Evolutionary conservation across 768 basidiomycete genomes (phyloP).

Genomic region (Lyophyllum shimeji): DNA sequence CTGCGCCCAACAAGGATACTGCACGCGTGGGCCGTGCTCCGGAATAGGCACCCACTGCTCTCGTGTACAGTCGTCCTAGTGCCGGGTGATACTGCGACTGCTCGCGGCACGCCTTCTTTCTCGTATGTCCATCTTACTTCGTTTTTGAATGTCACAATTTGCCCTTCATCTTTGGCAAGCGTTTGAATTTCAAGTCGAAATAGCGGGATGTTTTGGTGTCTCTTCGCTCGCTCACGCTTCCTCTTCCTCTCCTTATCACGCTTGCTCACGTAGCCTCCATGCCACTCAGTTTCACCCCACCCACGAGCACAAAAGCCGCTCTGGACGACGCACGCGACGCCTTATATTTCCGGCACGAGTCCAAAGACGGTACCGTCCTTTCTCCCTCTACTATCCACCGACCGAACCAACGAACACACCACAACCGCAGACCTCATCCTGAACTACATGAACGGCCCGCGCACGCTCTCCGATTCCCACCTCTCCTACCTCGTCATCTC

Average conservation of each 20-base stretch:
- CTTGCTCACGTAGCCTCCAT: too few species aligned
- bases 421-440: conserved; percentile 41
- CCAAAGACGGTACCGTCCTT: conserved; percentile 42
- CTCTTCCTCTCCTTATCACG: too few species aligned
- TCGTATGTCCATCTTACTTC: conserved; percentile 33
- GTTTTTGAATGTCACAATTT: too few species aligned
- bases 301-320: conserved; percentile 34
- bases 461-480: conserved; percentile 49
- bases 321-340: conserved; percentile 38
- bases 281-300: conserved; percentile 39
- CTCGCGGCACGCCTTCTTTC: conserved; percentile 47
- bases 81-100: conserved; percentile 20
- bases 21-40: conserved; percentile 60
- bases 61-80: conserved; percentile 41
- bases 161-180: too few species aligned
- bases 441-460: conserved; percentile 59
- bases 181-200: too few species aligned
- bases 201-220: too few species aligned
- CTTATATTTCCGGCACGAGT: conserved; percentile 35
- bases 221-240: too few species aligned
- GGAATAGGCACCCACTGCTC: conserved; percentile 59
- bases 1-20: too few species aligned
- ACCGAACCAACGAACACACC: too few species aligned
- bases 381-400: neutral
- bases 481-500: conserved; percentile 49